These are phyloP conservation scores for Miscanthus lutarioriparius DNA, from an alignment of 176 grass and related monocot genomes.

Conservation along the genomic window DNA sequence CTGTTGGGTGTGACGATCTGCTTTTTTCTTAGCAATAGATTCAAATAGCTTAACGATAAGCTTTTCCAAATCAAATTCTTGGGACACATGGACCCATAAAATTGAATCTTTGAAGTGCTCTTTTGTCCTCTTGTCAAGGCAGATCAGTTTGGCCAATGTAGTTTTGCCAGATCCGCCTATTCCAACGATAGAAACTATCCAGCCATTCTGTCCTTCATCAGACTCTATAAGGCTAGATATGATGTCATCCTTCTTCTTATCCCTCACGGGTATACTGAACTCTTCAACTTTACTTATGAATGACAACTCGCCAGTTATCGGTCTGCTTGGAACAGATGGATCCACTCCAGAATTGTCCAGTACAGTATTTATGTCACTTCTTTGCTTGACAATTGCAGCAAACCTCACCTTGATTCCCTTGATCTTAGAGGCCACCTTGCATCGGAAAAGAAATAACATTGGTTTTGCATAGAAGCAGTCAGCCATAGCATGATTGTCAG, in stretches of 20 bases:
- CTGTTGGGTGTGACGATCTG: background rate
- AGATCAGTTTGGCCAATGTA: constrained; percentile 20
- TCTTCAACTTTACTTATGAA: background rate
- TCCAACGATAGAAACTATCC: constrained; percentile 15
- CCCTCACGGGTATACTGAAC: background rate
- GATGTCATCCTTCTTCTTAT: background rate
- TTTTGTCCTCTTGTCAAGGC: background rate
- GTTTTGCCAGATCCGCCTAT: constrained; percentile 32
- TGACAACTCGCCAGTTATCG: background rate
- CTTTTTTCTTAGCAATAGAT: background rate
- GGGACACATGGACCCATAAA: constrained; percentile 32
- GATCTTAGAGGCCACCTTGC: background rate
- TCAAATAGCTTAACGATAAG: background rate
- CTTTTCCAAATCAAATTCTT: constrained; percentile 1
- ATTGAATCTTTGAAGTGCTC: constrained; percentile 2
- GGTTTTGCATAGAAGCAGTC: background rate
- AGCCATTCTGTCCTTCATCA: background rate
- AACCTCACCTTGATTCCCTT: background rate
- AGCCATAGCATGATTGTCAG: background rate
- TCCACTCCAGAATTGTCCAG: background rate
- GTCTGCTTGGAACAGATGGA: background rate
- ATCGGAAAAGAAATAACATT: background rate
- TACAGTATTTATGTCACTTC: background rate
- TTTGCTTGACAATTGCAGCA: background rate
- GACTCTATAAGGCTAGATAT: background rate